Evolutionary conservation across 1,284 basidiomycete genomes (phyloP).

Genomic region (Ganoderma sinense): DNA sequence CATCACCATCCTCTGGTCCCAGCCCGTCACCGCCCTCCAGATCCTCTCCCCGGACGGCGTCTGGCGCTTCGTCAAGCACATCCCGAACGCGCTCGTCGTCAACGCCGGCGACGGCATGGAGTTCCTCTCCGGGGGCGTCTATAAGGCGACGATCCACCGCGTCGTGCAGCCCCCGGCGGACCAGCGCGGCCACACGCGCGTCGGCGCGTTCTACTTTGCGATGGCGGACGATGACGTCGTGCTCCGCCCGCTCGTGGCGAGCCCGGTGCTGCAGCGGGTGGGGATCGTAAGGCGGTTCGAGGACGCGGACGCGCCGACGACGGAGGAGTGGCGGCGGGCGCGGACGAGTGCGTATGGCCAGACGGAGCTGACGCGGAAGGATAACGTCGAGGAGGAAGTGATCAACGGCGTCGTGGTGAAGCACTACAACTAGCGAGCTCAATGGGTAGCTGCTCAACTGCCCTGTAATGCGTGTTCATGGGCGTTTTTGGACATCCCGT

Average conservation of each 20-base stretch:
- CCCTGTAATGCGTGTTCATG: background rate
- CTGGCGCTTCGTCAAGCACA: constrained; percentile 68
- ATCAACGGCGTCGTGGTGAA: constrained; percentile 52
- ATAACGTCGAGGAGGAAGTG: constrained; percentile 50
- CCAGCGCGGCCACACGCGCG: constrained; percentile 50
- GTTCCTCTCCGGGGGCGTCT: constrained; percentile 52
- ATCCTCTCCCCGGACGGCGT: constrained; percentile 40
- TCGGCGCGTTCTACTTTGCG: constrained; percentile 54
- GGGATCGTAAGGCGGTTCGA: constrained; percentile 41
- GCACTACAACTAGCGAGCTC: constrained; percentile 47
- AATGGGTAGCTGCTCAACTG: background rate
- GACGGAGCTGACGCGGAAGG: constrained; percentile 43
- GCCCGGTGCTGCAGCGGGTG: constrained; percentile 40
- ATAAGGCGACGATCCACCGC: constrained; percentile 51
- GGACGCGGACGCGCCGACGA: constrained; percentile 43
- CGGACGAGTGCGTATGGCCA: constrained; percentile 47
- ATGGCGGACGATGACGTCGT: constrained; percentile 42
- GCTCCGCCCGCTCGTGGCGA: constrained; percentile 38
- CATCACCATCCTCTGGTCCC: constrained; percentile 66
- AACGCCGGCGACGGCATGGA: constrained; percentile 53
- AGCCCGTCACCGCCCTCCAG: constrained; percentile 66
- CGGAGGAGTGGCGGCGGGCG: constrained; percentile 49
- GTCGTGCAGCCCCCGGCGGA: constrained; percentile 58
- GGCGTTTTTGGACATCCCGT: too few relatives aligned
- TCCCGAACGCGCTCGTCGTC: constrained; percentile 64